Percentiles rank a stretch among this genome's conserved stretches.
These are phyloP conservation scores for Cardamine chenopodiifolia DNA, from an alignment of 345 rosid genomes.

Conservation along the genomic window DNA sequence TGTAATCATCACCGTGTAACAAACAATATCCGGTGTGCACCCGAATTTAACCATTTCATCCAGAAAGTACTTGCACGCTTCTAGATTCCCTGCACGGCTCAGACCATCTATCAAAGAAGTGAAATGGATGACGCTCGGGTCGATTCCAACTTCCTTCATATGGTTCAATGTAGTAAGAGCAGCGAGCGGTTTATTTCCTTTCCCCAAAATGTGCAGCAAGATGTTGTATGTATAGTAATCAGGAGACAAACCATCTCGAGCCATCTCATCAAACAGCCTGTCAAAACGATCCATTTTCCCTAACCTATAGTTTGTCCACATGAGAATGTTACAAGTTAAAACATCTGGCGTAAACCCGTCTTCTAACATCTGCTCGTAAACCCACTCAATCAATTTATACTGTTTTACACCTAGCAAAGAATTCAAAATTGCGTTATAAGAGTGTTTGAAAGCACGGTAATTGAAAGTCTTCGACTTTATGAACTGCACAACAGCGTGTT, in stretches of 20 bases:
- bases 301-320: constrained; percentile 76
- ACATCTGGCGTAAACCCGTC: constrained; percentile 64
- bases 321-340: constrained; percentile 67
- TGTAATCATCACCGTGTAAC: constrained; percentile 85
- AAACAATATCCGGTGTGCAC: constrained; percentile 76
- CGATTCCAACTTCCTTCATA: constrained; percentile 74
- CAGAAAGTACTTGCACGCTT: constrained; percentile 74
- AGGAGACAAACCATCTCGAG: constrained; percentile 59
- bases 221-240: constrained; percentile 81
- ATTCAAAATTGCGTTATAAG: constrained; percentile 77
- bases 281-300: constrained; percentile 69
- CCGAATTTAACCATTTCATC: constrained; percentile 72
- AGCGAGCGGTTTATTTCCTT: constrained; percentile 76
- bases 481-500: constrained; percentile 73
- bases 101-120: constrained; percentile 93
- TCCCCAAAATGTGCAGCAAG: constrained; percentile 83
- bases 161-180: constrained; percentile 74
- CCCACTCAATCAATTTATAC: constrained; percentile 88
- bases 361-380: constrained; percentile 70
- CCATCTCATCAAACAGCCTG: constrained; percentile 81
- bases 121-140: constrained; percentile 69
- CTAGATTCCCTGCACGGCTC: constrained; percentile 83
- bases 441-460: constrained; percentile 72
- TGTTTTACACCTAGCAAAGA: constrained; percentile 57
- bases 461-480: constrained; percentile 75